Base-by-base conservation (phyloP, 495 filamentous ascomycete genomes). In the Penicillium robsamsonii region DNA sequence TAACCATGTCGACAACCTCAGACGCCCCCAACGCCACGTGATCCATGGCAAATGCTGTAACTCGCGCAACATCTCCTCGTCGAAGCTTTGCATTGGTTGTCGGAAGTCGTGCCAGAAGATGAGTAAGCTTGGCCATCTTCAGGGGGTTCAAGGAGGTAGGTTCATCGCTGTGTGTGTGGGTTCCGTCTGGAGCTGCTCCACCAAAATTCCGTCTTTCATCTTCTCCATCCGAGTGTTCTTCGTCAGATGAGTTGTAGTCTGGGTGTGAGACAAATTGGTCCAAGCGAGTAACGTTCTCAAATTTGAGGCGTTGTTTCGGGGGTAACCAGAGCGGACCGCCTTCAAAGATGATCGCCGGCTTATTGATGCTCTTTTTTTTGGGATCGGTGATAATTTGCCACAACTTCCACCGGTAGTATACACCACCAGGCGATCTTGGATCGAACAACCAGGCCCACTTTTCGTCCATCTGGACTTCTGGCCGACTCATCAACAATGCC, bases 371-470 rank as follows among this genome's bases (percentile, higher is more conserved):
- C 52, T 60, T 67, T 18, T 49, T 56, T 27, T 70, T 44, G 22
- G 67, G 61, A 25, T 76, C 74, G 2, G 90, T 92, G 33, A 92
- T 76, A 27, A 91, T 79, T 59, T 91, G 84, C 91, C 90, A 97
- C 50, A 97, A 63, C 47, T 89, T 87, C 89, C 90, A 97, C 15
- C 92, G 84, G 70, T 96, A 97, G 75, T 89, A 97, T 5, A 92
- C 81, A 7, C 88, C 90, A 7, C 85, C 87, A 48, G 84, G 71
- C 61, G 89, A 91, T 46, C 90, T 79, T 27, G 93, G 78, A 70
- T 99, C 89, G 87, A 88, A 99, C 4, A 99, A 70, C 89, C 91
- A 99, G 1, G 91, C 88, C 86, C 92, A 99, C 65, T 87, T 92
- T 61, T 93, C 88, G 37, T 96, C 88, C 24, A 72, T 77, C 59